Evolutionary conservation across 441 rosid species (phyloP), one percentile per base, ranked within the genome.

Genomic region (Jatropha multifida): DNA sequence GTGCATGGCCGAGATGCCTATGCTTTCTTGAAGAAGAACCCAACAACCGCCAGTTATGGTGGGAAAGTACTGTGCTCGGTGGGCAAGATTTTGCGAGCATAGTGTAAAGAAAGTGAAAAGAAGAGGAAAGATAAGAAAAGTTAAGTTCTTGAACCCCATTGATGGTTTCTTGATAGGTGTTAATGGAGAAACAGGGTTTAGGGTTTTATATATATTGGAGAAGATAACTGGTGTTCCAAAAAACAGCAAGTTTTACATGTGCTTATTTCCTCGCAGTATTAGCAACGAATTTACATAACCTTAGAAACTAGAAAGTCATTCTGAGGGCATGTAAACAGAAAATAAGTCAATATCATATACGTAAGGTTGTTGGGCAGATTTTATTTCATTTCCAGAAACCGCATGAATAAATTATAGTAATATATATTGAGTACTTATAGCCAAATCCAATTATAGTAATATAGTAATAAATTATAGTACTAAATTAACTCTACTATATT

Each of bases 1-100:
- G 83, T 92, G 97, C 97, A 94, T 90, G 80, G 97, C 92, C 23
- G 94, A 87, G 73, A 93, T 84, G 77, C 98, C 98, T 52, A 89
- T 83, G 79, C 86, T 92, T 55, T 75, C 46, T 72, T 79, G 89
- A 72, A 88, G 85, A 38, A 88, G 76, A 14, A 77, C 78, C 85
- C 85, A 84, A 23, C 14, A 41, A 0, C 87, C 85, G 14, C 79
- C 79, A 4, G 72, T 66, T 55, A 41, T 27, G 26, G 63, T 52
- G 18, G 79, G 6, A n/a, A 23, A 37, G 15, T 48, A 46, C 26
- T 73, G 38, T 10, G 46, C 55, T 0, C 6, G 6, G 10, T 5
- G 23, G 13, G 74, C 67, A 6, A 58, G 26, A 3, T 55, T 14
- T 20, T 65, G 75, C n/a, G 56, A 65, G 55, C 68, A 38, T 18